A percentile compares a stretch with the other conserved stretches of the same genome.
These are phyloP conservation scores for Geotrichum carabidarum DNA, from an alignment of 1,139 yeast genomes.

Conservation along the genomic window DNA sequence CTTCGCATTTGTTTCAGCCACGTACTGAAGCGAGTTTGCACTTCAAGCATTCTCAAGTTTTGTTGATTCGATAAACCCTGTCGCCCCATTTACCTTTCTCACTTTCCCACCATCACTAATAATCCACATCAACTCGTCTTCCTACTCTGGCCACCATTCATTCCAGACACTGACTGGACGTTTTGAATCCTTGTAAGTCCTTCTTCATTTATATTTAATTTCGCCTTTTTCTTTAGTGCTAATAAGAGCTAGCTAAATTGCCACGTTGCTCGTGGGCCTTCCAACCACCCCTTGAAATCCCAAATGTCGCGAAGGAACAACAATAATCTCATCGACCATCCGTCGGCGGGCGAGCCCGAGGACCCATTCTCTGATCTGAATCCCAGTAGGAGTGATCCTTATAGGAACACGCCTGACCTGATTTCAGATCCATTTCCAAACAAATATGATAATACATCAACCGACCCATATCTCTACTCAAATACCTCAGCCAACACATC, in stretches of 20 bases:
- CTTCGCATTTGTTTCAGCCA: no score
- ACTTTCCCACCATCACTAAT: not conserved
- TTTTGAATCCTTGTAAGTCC: not conserved
- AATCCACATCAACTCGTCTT: not conserved
- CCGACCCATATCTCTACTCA: slow-evolving; percentile 13
- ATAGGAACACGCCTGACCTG: slow-evolving; percentile 8
- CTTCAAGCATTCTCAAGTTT: no score
- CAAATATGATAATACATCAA: slow-evolving; percentile 15
- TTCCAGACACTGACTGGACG: not conserved
- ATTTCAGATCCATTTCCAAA: slow-evolving; percentile 15
- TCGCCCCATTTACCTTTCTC: not conserved
- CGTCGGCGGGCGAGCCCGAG: slow-evolving; percentile 13
- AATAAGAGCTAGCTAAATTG: not conserved
- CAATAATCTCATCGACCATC: slow-evolving; percentile 17
- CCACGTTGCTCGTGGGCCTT: slow-evolving; percentile 6
- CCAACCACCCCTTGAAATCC: slow-evolving; percentile 6
- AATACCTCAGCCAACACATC: slow-evolving; percentile 8
- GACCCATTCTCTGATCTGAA: slow-evolving; percentile 18
- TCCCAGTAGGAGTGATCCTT: not conserved
- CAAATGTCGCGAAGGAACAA: slow-evolving; percentile 13
- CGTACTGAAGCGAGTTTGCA: no score
- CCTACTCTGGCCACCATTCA: not conserved
- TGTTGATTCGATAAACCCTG: not conserved
- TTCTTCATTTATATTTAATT: not conserved
- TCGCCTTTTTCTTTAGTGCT: not conserved